These are phyloP conservation scores for Lactifluus hygrophoroides DNA, from an alignment of 768 basidiomycete genomes.

Conservation along the genomic window DNA sequence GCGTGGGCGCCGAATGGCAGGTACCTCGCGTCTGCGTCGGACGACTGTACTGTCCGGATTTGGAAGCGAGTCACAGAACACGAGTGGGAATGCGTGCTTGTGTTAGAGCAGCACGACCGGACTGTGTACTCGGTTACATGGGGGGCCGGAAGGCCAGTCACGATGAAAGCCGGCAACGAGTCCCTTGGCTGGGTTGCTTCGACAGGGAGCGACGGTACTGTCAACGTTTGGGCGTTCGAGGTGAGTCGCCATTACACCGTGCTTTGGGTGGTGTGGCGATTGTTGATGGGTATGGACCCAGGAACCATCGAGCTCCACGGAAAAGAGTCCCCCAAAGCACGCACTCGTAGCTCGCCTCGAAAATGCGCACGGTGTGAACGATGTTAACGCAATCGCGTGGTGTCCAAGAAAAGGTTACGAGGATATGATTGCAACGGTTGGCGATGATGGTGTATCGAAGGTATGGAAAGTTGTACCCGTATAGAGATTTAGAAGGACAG, in stretches of 20 bases:
- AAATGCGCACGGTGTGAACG: slow-evolving; percentile 71
- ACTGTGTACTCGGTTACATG: slow-evolving; percentile 79
- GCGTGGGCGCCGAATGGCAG: slow-evolving; percentile 68
- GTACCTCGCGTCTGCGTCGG: slow-evolving; percentile 83
- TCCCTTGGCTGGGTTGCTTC: slow-evolving; percentile 78
- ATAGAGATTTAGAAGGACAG: slow-evolving; percentile 6
- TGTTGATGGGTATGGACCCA: not conserved
- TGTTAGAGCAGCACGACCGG: slow-evolving; percentile 58
- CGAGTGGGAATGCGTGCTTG: slow-evolving; percentile 53
- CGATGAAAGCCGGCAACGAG: slow-evolving; percentile 24
- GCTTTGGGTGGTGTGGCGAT: not conserved
- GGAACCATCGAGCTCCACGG: not conserved
- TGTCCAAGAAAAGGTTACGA: slow-evolving; percentile 58
- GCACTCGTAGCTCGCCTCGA: slow-evolving; percentile 47
- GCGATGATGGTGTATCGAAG: slow-evolving; percentile 75
- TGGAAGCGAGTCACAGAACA: slow-evolving; percentile 65
- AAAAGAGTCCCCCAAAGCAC: slow-evolving; percentile 19
- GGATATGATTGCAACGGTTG: slow-evolving; percentile 69
- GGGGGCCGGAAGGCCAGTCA: slow-evolving; percentile 34
- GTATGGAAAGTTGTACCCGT: slow-evolving; percentile 55
- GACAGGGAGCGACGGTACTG: slow-evolving; percentile 75
- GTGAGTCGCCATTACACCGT: slow-evolving; percentile 28
- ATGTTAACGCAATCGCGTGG: slow-evolving; percentile 83
- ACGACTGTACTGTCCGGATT: slow-evolving; percentile 74
- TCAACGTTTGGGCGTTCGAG: slow-evolving; percentile 73